Evolutionary conservation across 2,329 filamentous ascomycete species (phyloP), one percentile per base, ranked within the genome.

Genomic region (Microdochium bolleyi): DNA sequence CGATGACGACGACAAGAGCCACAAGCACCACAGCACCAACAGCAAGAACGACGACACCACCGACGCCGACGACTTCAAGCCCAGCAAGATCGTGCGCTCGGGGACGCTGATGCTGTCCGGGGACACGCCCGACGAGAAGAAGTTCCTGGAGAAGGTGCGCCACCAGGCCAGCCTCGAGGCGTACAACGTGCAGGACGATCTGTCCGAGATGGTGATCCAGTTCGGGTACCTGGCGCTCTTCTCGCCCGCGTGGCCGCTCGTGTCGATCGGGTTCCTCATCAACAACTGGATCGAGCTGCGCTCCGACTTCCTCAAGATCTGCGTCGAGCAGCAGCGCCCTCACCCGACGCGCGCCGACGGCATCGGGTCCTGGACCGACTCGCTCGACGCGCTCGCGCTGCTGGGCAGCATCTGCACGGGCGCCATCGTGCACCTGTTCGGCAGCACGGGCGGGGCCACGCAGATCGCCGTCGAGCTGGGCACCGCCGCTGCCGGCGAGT

Each of bases 281-380:
- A 90, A 90, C 67, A 86, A 90, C 69, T 88, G 86, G 85, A 72
- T 91, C 53, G 87, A 91, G 66, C 75, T 91, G 10, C 84, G 87
- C 10, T 85, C 86, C 2, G 87, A 91, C 61, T 87, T 88, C 48
- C 79, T 88, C 68, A 91, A 90, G 62, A 87, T 91, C 52, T 88
- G 84, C 56, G 74, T 84, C 24, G 85, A 90, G 62, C 87, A 86
- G 71, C 84, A 85, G 56, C 80, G 88, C 1, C 88, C 87, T 0
- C 80, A 77, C 0, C 87, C 87, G 0, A 78, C 79, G 57, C 82
- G 87, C 5, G 78, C 84, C 1, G 87, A 89, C 61, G 85, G 83
- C 3, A 89, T 91, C 56, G 87, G 87, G 3, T 10, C 14, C 0
- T 90, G 85, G 79, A 75, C 89, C 16, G 77, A 84, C 56, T 83